A percentile compares a stretch with the other conserved stretches of the same genome.
phyloP scores from a whole-genome alignment of 2,329 filamentous ascomycete species.

The Monosporascus sp. region DNA sequence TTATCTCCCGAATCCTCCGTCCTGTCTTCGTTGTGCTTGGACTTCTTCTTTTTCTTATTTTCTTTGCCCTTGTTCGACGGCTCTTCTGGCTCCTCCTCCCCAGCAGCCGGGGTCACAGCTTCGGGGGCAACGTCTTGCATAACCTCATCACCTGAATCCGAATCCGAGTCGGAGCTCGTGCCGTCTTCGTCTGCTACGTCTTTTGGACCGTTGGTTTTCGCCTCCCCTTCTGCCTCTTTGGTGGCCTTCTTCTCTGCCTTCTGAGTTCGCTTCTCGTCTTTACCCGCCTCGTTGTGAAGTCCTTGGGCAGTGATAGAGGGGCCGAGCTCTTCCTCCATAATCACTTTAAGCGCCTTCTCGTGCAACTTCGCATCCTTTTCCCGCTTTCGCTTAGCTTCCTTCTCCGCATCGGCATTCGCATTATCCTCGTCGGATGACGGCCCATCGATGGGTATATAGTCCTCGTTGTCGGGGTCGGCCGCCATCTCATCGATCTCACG shows the following conservation, averaged over 20 bases:
- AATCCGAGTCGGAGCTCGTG: not conserved
- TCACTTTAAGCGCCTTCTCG: slow-evolving; percentile 9
- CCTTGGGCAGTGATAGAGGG: slow-evolving; percentile 6
- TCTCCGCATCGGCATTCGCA: not conserved
- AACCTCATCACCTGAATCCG: slow-evolving; percentile 2
- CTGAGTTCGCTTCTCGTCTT: slow-evolving; percentile 24
- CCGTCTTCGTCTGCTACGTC: slow-evolving; percentile 10
- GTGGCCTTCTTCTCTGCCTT: slow-evolving; percentile 33
- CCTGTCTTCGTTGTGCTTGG: slow-evolving; percentile 10
- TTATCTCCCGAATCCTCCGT: slow-evolving; percentile 5
- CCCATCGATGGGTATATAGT: slow-evolving; percentile 18
- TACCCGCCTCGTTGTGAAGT: slow-evolving; percentile 10
- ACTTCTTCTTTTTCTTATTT: slow-evolving; percentile 26
- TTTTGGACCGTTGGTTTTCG: slow-evolving; percentile 6
- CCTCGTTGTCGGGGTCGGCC: slow-evolving; percentile 13
- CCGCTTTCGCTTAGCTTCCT: slow-evolving; percentile 4
- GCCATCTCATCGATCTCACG: slow-evolving; percentile 15
- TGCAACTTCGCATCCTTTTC: slow-evolving; percentile 7
- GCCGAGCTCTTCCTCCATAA: slow-evolving; percentile 11
- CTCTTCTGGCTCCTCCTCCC: slow-evolving; percentile 12
- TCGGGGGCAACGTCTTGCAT: slow-evolving; percentile 4
- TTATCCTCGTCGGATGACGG: not conserved
- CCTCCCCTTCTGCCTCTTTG: slow-evolving; percentile 31
- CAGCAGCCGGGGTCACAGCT: not conserved
- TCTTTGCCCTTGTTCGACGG: slow-evolving; percentile 14